A percentile compares a stretch with the other conserved stretches of the same genome.
phyloP scores from a whole-genome alignment of 78 protist species.

The Cavenderia fasciculata region DNA sequence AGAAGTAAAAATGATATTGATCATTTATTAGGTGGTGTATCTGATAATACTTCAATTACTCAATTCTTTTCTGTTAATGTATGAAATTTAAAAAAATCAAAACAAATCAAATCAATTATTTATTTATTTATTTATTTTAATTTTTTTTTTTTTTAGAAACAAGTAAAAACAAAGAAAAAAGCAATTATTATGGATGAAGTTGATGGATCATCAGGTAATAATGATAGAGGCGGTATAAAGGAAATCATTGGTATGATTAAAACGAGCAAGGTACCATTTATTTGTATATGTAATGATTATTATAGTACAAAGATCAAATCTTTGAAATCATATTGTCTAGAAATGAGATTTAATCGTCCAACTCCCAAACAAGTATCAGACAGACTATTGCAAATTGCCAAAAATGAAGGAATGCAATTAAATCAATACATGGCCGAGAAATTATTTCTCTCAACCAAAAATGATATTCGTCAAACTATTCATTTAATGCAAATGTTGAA shows the following conservation, averaged over 20 bases:
- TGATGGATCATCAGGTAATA: conserved; percentile 94
- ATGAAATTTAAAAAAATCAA: not conserved
- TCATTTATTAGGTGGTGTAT: conserved; percentile 1
- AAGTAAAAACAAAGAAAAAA: not conserved
- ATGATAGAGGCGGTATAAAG: conserved; percentile 97
- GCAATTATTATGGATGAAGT: conserved; percentile 97
- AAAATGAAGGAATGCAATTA: conserved; percentile 20
- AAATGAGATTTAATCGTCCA: conserved; percentile 85
- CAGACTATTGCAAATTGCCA: conserved; percentile 56
- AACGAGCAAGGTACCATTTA: conserved; percentile 91
- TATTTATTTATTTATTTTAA: not conserved
- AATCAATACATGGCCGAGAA: conserved; percentile 3
- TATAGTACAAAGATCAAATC: conserved; percentile 78
- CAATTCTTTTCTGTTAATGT: conserved; percentile 38
- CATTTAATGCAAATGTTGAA: conserved; percentile 23
- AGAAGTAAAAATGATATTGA: conserved; percentile 87
- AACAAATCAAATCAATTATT: not conserved
- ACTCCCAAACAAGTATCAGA: not conserved
- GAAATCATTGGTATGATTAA: conserved; percentile 84
- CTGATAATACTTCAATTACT: conserved; percentile 57
- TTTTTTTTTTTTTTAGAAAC: not conserved
- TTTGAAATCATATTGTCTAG: conserved; percentile 85
- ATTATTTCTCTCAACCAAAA: conserved; percentile 1
- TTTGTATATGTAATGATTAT: conserved; percentile 98
- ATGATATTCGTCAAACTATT: conserved; percentile 61